Percentiles rank a stretch among this genome's conserved stretches.
These are phyloP conservation scores for Rhypophila decipiens DNA, from an alignment of 495 filamentous ascomycete species.

Conservation along the genomic window DNA sequence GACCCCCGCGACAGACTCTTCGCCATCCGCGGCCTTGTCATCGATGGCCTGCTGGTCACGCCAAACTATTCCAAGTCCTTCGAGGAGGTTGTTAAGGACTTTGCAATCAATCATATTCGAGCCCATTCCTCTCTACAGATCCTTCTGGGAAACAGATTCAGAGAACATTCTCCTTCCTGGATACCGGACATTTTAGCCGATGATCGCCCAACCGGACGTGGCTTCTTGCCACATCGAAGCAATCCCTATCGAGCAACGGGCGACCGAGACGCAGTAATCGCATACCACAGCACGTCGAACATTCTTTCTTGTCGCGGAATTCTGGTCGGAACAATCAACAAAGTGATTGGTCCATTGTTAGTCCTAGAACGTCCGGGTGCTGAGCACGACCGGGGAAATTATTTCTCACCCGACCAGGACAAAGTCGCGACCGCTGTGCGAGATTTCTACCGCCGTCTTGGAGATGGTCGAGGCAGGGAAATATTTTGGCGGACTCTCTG, in stretches of 20 bases:
- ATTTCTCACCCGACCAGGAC: not conserved
- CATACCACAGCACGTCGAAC: not conserved
- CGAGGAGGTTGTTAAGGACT: not conserved
- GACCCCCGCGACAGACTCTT: not conserved
- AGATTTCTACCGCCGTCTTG: not conserved
- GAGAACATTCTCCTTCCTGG: not conserved
- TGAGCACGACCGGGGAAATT: not conserved
- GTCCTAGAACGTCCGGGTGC: not conserved
- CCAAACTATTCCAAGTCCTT: conserved; percentile 1
- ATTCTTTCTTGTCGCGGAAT: not conserved
- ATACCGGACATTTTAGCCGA: not conserved
- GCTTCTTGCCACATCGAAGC: not conserved
- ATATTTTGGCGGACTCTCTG: not conserved
- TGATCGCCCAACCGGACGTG: not conserved
- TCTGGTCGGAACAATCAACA: not conserved
- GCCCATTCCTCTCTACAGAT: not conserved
- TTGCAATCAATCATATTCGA: not conserved
- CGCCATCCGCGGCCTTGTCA: not conserved
- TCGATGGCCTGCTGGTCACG: not conserved
- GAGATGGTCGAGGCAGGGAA: not conserved
- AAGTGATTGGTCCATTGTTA: not conserved
- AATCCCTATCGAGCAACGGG: not conserved
- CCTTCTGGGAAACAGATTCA: not conserved
- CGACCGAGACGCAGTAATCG: not conserved
- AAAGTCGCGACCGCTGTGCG: not conserved